Evolutionary conservation across 2,329 filamentous ascomycete genomes (phyloP), one percentile per base, ranked within the genome.

Genomic region (Teratosphaeria destructans): DNA sequence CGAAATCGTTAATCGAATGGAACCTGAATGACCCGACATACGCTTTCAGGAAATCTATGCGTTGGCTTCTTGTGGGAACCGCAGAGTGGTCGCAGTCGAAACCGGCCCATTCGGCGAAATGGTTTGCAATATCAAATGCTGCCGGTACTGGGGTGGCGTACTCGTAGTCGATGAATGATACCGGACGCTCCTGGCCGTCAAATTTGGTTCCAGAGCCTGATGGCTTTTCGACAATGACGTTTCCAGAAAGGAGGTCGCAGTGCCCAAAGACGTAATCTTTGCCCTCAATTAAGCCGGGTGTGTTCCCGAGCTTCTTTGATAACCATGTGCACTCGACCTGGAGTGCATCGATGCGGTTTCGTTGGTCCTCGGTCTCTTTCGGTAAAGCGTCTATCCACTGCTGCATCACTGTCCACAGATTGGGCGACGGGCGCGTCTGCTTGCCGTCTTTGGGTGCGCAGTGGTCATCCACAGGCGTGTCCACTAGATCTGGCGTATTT

Each of bases 51-150:
- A 99, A 99, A 58, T 86, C 84, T 53, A 84, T 82, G 32, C 94
- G 87, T 67, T 93, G 85, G 23, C 85, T 78, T 63, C 82, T 82
- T 1, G 89, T 94, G 5, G 94, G 94, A 59, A 97, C 81, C 66
- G 87, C 86, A 68, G 77, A 84, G 77, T 89, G 92, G 74, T 97
- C 91, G 79, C 94, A 99, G 68, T 95, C 90, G 70, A 96, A 96
- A 60, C 94, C 94, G 61, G 88, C 92, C 93, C 94, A 99, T 77
- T 99, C 94, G 55, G 94, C 91, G 72, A 99, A 96, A 79, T 99
- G 94, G 77, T 99, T 99, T 56, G 93, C 88, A 67, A 99, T 86
- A 73, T 99, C 94, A 75, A 99, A 99, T 1, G 93, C 92, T 3
- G 92, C 91, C 1, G 93, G 93, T 0, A 92, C 93, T 2, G 94